Conservation (phyloP, 176 grass and related monocot species). For the Oryza nivara region DNA sequence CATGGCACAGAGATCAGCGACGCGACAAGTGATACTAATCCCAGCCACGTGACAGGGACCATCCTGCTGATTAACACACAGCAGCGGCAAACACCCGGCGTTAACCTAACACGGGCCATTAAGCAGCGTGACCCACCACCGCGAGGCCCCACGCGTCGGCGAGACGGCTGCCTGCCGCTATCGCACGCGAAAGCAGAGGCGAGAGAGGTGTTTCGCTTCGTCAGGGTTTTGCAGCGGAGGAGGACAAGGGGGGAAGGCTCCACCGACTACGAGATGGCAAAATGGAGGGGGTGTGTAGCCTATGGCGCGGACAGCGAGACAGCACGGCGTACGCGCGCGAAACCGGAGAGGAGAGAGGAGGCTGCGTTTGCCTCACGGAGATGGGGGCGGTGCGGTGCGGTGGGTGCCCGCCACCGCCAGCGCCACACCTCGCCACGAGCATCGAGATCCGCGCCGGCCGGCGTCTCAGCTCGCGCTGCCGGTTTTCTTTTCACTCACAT, state of each 20-base stretch:
- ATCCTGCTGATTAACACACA: neutral
- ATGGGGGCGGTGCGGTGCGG: neutral
- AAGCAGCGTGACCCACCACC: neutral
- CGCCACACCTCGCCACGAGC: neutral
- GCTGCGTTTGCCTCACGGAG: slow-evolving; percentile 58
- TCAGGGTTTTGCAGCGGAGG: neutral
- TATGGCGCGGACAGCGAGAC: slow-evolving; percentile 39
- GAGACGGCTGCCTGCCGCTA: neutral
- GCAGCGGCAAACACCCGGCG: neutral
- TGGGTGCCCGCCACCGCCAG: neutral
- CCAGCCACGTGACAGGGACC: slow-evolving; percentile 33
- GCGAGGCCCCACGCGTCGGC: neutral
- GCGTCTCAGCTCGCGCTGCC: neutral
- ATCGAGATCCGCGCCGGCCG: slow-evolving; percentile 40
- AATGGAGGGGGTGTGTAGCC: neutral
- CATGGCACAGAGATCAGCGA: neutral
- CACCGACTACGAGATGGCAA: slow-evolving; percentile 40
- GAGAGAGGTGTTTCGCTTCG: neutral
- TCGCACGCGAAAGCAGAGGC: neutral
- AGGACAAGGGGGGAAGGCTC: slow-evolving; percentile 27
- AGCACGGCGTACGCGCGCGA: slow-evolving; percentile 39
- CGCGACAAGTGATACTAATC: slow-evolving; percentile 37
- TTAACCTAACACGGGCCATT: neutral
- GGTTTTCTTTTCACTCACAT: slow-evolving; percentile 21
- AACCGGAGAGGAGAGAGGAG: slow-evolving; percentile 13